Evolutionary conservation across 306 rosid species (phyloP).

Genomic region (Citrullus colocynthis): DNA sequence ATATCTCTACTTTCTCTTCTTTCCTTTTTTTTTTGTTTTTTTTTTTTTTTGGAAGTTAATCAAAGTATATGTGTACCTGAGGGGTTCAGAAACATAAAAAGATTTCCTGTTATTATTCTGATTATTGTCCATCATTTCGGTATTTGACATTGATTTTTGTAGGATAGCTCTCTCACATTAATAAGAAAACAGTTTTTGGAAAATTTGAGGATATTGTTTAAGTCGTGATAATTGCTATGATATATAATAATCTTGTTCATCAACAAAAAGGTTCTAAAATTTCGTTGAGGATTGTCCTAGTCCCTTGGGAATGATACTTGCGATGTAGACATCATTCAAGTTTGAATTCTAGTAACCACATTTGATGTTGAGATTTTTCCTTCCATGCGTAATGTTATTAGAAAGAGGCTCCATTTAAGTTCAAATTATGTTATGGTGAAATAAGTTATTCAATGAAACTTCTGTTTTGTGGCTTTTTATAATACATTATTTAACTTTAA

Average conservation of each 20-base stretch:
- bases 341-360: background rate
- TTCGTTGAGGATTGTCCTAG: background rate
- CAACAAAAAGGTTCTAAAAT: background rate
- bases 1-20: background rate
- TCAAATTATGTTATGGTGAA: background rate
- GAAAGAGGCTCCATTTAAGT: background rate
- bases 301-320: background rate
- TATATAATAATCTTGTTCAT: background rate
- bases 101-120: background rate
- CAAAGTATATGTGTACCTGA: background rate
- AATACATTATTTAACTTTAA: background rate
- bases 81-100: background rate
- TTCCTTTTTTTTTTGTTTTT: background rate
- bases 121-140: background rate
- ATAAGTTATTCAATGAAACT: background rate
- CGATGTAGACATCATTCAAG: background rate
- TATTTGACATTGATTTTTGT: background rate
- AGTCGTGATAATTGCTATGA: background rate
- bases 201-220: background rate
- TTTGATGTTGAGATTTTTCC: background rate
- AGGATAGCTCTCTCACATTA: background rate
- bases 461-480: background rate
- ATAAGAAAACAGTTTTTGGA: background rate
- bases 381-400: background rate
- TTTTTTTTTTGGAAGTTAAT: background rate